Percentiles rank a stretch among this genome's conserved stretches.
phyloP scores from a whole-genome alignment of 1,139 yeast species.

The Sporopachydermia cereana region DNA sequence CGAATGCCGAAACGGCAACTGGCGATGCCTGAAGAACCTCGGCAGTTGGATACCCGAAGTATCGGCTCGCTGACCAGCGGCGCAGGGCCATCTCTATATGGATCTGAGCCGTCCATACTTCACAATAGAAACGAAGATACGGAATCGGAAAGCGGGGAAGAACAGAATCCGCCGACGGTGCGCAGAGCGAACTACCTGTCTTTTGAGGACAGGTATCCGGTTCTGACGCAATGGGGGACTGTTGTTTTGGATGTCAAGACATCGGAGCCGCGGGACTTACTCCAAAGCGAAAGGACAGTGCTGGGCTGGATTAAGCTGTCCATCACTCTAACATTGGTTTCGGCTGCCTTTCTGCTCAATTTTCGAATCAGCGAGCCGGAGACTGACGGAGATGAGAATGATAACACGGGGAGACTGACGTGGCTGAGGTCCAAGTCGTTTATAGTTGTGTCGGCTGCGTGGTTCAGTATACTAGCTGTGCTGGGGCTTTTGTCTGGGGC shows the following conservation, averaged over 20 bases:
- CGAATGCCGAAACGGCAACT: too few species aligned
- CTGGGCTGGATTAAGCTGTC: conserved; percentile 1
- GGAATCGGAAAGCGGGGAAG: too few species aligned
- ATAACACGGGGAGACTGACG: neutral
- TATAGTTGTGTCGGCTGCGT: neutral
- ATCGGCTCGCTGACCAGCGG: too few species aligned
- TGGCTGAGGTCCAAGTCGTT: conserved; percentile 2
- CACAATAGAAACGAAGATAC: too few species aligned
- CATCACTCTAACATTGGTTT: neutral
- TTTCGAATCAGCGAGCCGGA: neutral
- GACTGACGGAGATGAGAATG: neutral
- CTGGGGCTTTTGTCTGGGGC: neutral
- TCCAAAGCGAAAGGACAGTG: conserved; percentile 2
- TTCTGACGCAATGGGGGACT: conserved; percentile 5
- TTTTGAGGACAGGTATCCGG: neutral
- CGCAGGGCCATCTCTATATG: too few species aligned
- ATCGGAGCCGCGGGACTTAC: neutral
- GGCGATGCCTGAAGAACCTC: too few species aligned
- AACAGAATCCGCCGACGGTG: too few species aligned
- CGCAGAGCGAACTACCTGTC: neutral
- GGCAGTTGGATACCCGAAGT: too few species aligned
- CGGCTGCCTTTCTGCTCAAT: conserved; percentile 1
- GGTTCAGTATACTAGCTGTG: neutral
- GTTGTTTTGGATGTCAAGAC: conserved; percentile 1
- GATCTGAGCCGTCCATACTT: too few species aligned